phyloP scores from a whole-genome alignment of 2,329 filamentous ascomycete genomes.

The Sarocladiaceae sp. region DNA sequence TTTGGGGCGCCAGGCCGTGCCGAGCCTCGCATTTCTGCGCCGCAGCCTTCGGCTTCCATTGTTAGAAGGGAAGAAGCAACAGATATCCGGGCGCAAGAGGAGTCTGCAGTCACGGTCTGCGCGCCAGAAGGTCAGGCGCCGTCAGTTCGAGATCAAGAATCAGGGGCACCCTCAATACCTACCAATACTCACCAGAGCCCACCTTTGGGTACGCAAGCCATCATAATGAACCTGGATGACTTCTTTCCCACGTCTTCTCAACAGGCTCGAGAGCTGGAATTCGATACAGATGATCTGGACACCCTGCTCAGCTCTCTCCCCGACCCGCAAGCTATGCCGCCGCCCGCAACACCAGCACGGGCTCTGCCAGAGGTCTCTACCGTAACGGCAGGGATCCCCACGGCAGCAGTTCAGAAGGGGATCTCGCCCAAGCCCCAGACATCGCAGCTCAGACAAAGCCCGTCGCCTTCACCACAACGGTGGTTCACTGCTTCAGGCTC shows the following conservation, averaged over 20 bases:
- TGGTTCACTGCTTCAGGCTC: constrained; percentile 33
- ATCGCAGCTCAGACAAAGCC: background rate
- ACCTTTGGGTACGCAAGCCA: constrained; percentile 43
- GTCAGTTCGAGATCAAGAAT: background rate
- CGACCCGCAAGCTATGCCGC: background rate
- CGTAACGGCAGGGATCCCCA: background rate
- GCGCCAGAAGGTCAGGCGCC: too few species aligned
- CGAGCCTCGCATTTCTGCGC: too few species aligned
- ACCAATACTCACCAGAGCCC: too few species aligned
- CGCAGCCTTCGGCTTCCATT: too few species aligned
- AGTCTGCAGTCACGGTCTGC: too few species aligned
- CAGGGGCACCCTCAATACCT: background rate
- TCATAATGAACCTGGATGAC: constrained; percentile 46
- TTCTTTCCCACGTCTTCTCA: constrained; percentile 52
- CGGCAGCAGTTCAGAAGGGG: too few species aligned
- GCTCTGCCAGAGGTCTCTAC: background rate
- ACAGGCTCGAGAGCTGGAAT: constrained; percentile 44
- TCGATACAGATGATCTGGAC: background rate
- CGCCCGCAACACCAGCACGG: background rate
- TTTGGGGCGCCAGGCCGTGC: background rate
- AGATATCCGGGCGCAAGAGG: too few species aligned
- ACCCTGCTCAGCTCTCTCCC: background rate
- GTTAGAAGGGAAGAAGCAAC: too few species aligned
- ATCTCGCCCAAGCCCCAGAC: background rate
- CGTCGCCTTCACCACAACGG: constrained; percentile 15